A percentile compares a stretch with the other conserved stretches of the same genome.
phyloP scores from a whole-genome alignment of 495 filamentous ascomycete species.

The Xylaria palmicola region DNA sequence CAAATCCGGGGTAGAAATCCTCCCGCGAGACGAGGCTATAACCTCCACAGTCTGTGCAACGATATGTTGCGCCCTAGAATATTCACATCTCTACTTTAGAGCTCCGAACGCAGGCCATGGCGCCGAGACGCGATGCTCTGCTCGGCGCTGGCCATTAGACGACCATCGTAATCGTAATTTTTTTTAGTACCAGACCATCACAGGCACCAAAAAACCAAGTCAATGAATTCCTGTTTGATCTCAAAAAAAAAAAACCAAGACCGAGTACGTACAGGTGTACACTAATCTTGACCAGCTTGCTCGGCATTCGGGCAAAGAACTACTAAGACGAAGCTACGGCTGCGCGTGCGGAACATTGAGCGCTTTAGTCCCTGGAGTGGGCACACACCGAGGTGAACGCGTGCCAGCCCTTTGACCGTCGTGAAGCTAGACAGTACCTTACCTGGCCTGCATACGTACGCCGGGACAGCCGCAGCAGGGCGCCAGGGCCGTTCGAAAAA shows the following conservation, averaged over 20 bases:
- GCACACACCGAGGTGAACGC: constrained; percentile 3
- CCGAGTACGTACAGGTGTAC: neutral
- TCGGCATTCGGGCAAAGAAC: neutral
- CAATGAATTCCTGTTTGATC: neutral
- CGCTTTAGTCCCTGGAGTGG: neutral
- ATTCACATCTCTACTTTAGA: neutral
- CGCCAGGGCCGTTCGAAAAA: constrained; percentile 1
- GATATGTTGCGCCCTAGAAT: neutral
- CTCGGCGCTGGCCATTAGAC: neutral
- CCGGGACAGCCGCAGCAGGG: neutral
- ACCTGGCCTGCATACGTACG: neutral
- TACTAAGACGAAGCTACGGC: neutral
- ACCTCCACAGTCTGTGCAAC: neutral
- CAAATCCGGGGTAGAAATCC: neutral
- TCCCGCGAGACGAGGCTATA: neutral
- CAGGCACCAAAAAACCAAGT: neutral
- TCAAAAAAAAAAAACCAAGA: no score
- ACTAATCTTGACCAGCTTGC: neutral
- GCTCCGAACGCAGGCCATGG: neutral
- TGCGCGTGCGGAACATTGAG: constrained; percentile 1
- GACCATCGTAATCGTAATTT: neutral
- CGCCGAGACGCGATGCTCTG: neutral
- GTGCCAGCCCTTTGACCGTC: neutral
- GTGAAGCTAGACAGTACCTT: neutral
- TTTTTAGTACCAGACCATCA: neutral